These are phyloP conservation scores for Phytophthora multivora DNA, from an alignment of 352 stramenopile genomes.

Conservation along the genomic window DNA sequence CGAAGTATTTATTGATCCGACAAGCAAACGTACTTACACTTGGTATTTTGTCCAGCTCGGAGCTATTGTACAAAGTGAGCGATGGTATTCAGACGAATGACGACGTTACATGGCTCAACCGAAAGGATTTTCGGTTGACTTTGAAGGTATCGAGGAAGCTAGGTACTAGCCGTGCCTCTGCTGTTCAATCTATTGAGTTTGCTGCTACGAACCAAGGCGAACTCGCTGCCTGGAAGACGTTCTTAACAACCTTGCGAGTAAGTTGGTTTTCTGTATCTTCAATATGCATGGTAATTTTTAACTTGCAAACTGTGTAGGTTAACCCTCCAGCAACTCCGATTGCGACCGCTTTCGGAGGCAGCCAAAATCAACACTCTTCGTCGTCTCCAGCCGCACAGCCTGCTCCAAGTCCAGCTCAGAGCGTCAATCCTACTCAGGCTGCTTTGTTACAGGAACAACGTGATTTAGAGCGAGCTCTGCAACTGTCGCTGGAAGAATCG, in stretches of 20 bases:
- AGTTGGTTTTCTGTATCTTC: not conserved
- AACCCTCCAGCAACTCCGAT: constrained; percentile 30
- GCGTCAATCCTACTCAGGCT: constrained; percentile 18
- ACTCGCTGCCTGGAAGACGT: constrained; percentile 73
- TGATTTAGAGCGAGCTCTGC: constrained; percentile 59
- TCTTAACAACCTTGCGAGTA: constrained; percentile 64
- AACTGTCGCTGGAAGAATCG: constrained; percentile 63
- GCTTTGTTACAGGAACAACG: constrained; percentile 56
- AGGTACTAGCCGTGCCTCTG: constrained; percentile 64
- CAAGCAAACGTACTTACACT: not conserved
- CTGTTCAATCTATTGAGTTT: constrained; percentile 68
- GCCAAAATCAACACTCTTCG: constrained; percentile 1
- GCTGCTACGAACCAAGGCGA: constrained; percentile 60
- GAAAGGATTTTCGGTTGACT: constrained; percentile 70
- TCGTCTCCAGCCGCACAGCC: constrained; percentile 6
- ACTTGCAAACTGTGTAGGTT: constrained; percentile 13
- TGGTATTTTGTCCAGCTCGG: constrained; percentile 28
- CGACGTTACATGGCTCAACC: constrained; percentile 69
- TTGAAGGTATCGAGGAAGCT: constrained; percentile 66
- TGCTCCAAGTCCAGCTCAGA: constrained; percentile 3
- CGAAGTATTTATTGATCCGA: not conserved
- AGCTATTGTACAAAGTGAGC: constrained; percentile 65
- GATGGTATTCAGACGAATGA: constrained; percentile 65
- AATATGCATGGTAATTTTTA: not conserved
- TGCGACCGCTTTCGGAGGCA: constrained; percentile 27